A percentile compares a stretch with the other conserved stretches of the same genome.
Conservation (phyloP, 495 filamentous ascomycete species). For the Penicillium argentinense region DNA sequence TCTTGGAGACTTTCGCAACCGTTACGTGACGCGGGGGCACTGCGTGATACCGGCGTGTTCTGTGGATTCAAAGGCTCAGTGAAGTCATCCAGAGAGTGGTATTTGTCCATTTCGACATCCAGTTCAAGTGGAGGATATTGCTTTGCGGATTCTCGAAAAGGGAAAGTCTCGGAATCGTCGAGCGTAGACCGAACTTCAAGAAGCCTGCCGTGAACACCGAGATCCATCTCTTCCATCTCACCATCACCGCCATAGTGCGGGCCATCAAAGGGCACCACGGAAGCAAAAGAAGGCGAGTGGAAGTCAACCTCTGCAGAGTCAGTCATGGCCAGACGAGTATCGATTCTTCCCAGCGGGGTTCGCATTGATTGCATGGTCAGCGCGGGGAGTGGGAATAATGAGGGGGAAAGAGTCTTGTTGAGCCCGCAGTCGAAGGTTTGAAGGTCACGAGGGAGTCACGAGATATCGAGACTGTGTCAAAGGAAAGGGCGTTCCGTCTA, state of each 20-base stretch:
- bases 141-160: neutral
- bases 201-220: too few species aligned
- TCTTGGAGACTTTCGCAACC: constrained; percentile 5
- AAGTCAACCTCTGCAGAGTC: constrained; percentile 1
- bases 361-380: constrained; percentile 20
- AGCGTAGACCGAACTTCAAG: too few species aligned
- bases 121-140: constrained; percentile 20
- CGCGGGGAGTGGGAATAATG: neutral
- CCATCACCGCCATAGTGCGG: neutral
- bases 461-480: neutral
- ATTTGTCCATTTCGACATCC: constrained; percentile 22
- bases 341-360: constrained; percentile 19
- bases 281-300: constrained; percentile 15
- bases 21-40: constrained; percentile 12
- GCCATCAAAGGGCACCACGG: constrained; percentile 9
- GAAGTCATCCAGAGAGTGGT: constrained; percentile 19
- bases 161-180: neutral
- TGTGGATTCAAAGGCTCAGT: constrained; percentile 18
- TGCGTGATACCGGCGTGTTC: constrained; percentile 28
- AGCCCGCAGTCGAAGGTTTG: too few species aligned
- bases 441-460: neutral
- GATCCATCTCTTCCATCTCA: neutral
- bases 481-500: constrained; percentile 14
- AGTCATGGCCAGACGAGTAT: constrained; percentile 23
- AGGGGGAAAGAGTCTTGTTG: neutral